A percentile compares a stretch with the other conserved stretches of the same genome.
Conservation (phyloP, 139 green algal species). For the Coccomyxa sp. region DNA sequence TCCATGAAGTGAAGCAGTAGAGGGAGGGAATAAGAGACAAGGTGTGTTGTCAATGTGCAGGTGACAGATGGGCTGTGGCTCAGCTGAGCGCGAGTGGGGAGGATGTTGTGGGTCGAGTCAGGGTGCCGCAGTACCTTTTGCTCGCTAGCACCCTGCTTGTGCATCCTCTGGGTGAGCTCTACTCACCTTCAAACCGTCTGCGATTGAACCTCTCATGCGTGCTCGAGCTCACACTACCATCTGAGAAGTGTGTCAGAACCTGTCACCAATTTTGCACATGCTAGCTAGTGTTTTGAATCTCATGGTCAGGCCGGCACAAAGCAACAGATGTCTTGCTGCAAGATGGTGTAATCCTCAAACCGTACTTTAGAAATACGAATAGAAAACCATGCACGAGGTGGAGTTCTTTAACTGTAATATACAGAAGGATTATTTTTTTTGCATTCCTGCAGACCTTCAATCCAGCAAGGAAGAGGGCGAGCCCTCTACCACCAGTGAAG, state of each 20-base stretch:
- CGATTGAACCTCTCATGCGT: background rate
- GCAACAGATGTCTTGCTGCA: background rate
- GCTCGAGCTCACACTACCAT: background rate
- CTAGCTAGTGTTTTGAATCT: no score
- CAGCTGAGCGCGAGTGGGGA: conserved; percentile 68
- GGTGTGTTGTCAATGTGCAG: conserved; percentile 6
- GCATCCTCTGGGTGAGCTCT: conserved; percentile 21
- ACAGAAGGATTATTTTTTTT: no score
- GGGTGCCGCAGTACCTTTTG: conserved; percentile 67
- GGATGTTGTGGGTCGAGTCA: conserved; percentile 48
- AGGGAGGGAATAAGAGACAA: background rate
- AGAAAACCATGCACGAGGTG: no score
- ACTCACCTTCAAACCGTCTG: background rate
- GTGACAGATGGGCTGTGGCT: conserved; percentile 36
- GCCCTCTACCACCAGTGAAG: background rate
- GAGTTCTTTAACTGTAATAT: no score
- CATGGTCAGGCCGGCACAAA: no score
- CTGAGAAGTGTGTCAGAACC: no score
- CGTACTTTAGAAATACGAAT: no score
- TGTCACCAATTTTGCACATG: background rate
- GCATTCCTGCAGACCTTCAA: background rate
- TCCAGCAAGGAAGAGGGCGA: background rate
- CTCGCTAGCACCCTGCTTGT: conserved; percentile 54
- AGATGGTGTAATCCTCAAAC: background rate
- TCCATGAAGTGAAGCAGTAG: background rate